A percentile compares a stretch with the other conserved stretches of the same genome.
Evolutionary conservation across 139 green algal species (phyloP).

Genomic region (Eudorina sp.): DNA sequence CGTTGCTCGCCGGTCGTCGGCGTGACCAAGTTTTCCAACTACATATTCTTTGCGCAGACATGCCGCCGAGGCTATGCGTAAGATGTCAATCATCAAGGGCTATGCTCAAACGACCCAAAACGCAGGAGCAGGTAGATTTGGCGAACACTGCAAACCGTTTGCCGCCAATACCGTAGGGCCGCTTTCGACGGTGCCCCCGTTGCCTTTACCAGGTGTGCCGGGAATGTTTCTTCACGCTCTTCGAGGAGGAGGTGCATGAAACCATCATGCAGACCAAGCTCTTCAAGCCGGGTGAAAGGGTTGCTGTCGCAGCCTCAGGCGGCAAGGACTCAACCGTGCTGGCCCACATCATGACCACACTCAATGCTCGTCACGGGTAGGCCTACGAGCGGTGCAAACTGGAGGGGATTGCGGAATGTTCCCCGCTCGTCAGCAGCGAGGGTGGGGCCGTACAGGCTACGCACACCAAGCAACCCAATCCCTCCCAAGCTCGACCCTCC

Average conservation of each 20-base stretch:
- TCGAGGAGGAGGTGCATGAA: slow-evolving; percentile 95
- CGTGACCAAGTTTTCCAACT: too few relatives aligned
- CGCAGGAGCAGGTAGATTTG: slow-evolving; percentile 51
- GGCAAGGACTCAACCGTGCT: slow-evolving; percentile 98
- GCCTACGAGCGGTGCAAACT: neutral
- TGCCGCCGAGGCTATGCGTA: slow-evolving; percentile 30
- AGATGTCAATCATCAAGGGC: slow-evolving; percentile 45
- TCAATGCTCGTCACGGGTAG: slow-evolving; percentile 91
- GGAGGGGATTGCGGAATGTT: too few relatives aligned
- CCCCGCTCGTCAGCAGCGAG: too few relatives aligned
- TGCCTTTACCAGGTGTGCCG: slow-evolving; percentile 84
- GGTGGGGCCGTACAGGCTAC: too few relatives aligned
- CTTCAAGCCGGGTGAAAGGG: slow-evolving; percentile 88
- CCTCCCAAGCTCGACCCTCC: too few relatives aligned
- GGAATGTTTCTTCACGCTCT: slow-evolving; percentile 91
- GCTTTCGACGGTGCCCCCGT: too few relatives aligned
- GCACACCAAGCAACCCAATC: too few relatives aligned
- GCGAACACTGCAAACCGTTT: neutral
- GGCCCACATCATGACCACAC: slow-evolving; percentile 91
- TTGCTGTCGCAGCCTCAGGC: slow-evolving; percentile 93
- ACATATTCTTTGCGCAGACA: too few relatives aligned
- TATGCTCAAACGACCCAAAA: slow-evolving; percentile 61
- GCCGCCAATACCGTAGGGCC: too few relatives aligned
- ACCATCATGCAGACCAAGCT: slow-evolving; percentile 86
- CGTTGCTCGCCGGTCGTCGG: too few relatives aligned